Conservation (phyloP, 768 basidiomycete genomes). For the Pisolithus albus region DNA sequence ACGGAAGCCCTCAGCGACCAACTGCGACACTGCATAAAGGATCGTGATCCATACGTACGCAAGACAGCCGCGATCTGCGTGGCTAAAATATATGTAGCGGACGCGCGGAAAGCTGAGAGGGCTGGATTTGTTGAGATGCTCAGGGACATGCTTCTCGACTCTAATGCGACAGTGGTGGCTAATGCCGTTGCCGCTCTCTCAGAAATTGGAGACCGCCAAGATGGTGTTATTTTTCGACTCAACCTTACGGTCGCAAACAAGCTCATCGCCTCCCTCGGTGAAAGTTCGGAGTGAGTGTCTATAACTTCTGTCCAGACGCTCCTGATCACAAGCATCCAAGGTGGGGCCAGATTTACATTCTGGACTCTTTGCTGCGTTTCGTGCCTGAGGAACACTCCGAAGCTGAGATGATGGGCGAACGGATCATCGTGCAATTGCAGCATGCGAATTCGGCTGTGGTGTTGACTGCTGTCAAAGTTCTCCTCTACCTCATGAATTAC, state of each 20-base stretch:
- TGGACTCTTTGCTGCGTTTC: slow-evolving; percentile 89
- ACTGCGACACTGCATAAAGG: slow-evolving; percentile 85
- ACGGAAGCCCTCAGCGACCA: slow-evolving; percentile 84
- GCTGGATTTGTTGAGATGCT: slow-evolving; percentile 88
- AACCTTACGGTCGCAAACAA: slow-evolving; percentile 86
- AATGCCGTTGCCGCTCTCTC: slow-evolving; percentile 95
- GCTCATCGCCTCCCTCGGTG: slow-evolving; percentile 82
- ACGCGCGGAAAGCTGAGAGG: slow-evolving; percentile 79
- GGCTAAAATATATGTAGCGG: slow-evolving; percentile 88
- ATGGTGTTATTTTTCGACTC: slow-evolving; percentile 87
- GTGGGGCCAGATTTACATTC: slow-evolving; percentile 98
- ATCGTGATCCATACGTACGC: slow-evolving; percentile 94
- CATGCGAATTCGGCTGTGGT: slow-evolving; percentile 99
- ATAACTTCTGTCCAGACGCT: slow-evolving; percentile 1
- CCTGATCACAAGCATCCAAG: slow-evolving; percentile 36
- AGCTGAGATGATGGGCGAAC: slow-evolving; percentile 93
- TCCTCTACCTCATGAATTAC: slow-evolving; percentile 98
- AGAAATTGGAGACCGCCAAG: slow-evolving; percentile 94
- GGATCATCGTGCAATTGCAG: slow-evolving; percentile 87
- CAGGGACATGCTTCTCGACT: slow-evolving; percentile 85
- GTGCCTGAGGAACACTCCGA: slow-evolving; percentile 86
- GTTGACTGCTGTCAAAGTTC: slow-evolving; percentile 92
- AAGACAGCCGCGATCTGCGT: slow-evolving; percentile 99
- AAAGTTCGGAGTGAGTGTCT: slow-evolving; percentile 89
- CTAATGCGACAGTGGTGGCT: slow-evolving; percentile 94